phyloP scores from a whole-genome alignment of 2,329 filamentous ascomycete species.

The Neurospora sp. region DNA sequence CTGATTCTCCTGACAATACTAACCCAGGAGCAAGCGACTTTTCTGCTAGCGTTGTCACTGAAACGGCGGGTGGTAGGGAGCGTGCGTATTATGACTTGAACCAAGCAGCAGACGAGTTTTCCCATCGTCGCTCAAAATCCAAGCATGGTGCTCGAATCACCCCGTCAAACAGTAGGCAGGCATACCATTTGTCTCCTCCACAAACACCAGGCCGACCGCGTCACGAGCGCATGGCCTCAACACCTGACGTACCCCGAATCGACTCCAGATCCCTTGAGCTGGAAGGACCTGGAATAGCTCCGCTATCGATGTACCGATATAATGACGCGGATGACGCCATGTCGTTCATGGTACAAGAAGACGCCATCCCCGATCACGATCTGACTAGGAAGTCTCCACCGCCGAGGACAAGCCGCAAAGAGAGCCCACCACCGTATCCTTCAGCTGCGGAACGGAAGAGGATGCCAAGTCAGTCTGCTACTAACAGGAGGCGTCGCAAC shows the following conservation, averaged over 20 bases:
- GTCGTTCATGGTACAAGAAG: slow-evolving; percentile 15
- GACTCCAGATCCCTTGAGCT: slow-evolving; percentile 4
- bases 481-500: slow-evolving; percentile 16
- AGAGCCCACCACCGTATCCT: slow-evolving; percentile 22
- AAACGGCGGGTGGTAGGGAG: slow-evolving; percentile 25
- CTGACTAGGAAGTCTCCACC: slow-evolving; percentile 12
- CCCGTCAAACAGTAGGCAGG: slow-evolving; percentile 13
- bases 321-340: slow-evolving; percentile 14
- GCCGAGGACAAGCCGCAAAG: slow-evolving; percentile 22
- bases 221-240: slow-evolving; percentile 25
- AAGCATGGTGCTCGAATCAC: background rate
- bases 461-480: slow-evolving; percentile 20
- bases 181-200: slow-evolving; percentile 7
- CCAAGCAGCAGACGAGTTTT: background rate
- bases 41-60: background rate
- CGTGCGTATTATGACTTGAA: slow-evolving; percentile 28
- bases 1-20: background rate
- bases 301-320: background rate
- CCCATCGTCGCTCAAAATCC: background rate
- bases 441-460: slow-evolving; percentile 13
- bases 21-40: background rate
- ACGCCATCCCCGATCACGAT: slow-evolving; percentile 9
- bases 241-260: slow-evolving; percentile 5
- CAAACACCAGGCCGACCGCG: slow-evolving; percentile 9
- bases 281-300: background rate